A percentile compares a stretch with the other conserved stretches of the same genome.
Conservation (phyloP, 176 grass and related monocot genomes). For the Poa annua region DNA sequence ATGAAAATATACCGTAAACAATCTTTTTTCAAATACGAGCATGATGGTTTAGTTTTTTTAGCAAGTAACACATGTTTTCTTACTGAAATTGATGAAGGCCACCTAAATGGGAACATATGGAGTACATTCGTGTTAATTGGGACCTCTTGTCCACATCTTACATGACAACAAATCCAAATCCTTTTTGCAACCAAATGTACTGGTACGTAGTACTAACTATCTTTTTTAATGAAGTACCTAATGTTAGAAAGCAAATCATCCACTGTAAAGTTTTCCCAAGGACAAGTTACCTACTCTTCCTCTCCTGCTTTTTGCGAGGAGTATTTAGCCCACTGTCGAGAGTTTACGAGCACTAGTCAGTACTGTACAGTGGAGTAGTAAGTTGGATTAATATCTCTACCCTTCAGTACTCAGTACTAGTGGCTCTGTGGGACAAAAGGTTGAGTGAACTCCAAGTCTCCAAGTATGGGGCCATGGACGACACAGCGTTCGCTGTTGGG, state of each 20-base stretch:
- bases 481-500: not conserved
- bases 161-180: not conserved
- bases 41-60: too few species aligned
- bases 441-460: constrained; percentile 30
- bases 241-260: not conserved
- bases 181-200: not conserved
- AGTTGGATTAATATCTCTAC: constrained; percentile 14
- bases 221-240: not conserved
- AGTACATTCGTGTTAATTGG: not conserved
- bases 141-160: not conserved
- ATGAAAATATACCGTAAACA: too few species aligned
- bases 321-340: not conserved
- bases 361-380: not conserved
- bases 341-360: not conserved
- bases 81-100: too few species aligned
- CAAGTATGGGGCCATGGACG: not conserved
- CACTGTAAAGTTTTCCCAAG: not conserved
- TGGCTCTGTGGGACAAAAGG: not conserved
- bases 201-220: not conserved
- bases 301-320: not conserved
- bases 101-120: not conserved
- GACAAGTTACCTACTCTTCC: not conserved
- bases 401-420: not conserved
- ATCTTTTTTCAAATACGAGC: too few species aligned
- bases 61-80: too few species aligned